phyloP scores from a whole-genome alignment of 1,284 basidiomycete genomes.

The Coriolopsis trogii region DNA sequence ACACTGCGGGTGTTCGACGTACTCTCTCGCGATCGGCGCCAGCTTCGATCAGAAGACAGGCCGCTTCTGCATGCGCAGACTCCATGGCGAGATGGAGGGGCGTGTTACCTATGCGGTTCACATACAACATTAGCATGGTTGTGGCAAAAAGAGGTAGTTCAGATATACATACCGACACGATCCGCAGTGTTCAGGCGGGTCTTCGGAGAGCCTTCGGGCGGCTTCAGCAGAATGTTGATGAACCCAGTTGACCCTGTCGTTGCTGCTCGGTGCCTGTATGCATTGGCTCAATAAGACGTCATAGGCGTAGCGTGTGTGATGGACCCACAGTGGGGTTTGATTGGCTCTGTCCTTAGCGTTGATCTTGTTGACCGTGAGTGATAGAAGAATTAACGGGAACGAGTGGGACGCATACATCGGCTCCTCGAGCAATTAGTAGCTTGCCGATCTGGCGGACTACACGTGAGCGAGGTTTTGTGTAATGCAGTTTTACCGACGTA shows the following conservation, averaged over 20 bases:
- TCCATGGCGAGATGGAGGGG: constrained; percentile 97
- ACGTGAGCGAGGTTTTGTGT: too few relatives aligned
- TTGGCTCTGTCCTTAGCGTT: constrained; percentile 91
- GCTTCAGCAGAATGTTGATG: constrained; percentile 77
- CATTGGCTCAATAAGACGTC: constrained; percentile 20
- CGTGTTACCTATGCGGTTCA: constrained; percentile 80
- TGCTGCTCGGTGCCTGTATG: constrained; percentile 84
- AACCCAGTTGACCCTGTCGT: constrained; percentile 91
- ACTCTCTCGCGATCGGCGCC: constrained; percentile 90
- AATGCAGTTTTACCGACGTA: constrained; percentile 45
- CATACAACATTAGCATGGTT: too few relatives aligned
- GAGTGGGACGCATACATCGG: constrained; percentile 64
- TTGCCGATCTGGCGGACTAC: constrained; percentile 90
- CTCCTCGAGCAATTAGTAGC: constrained; percentile 82
- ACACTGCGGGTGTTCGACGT: constrained; percentile 34
- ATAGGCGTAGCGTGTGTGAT: constrained; percentile 14
- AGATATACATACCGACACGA: constrained; percentile 71
- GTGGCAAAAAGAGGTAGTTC: too few relatives aligned
- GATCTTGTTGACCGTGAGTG: constrained; percentile 57
- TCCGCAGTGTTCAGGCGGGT: constrained; percentile 86
- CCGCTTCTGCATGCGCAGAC: constrained; percentile 88
- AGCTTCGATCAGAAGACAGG: constrained; percentile 88
- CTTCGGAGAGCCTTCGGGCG: constrained; percentile 74
- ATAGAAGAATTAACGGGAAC: neutral
- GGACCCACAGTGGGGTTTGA: constrained; percentile 85